These are phyloP conservation scores for Pseudogymnoascus sp. DNA, from an alignment of 2,329 filamentous ascomycete species.

Conservation along the genomic window DNA sequence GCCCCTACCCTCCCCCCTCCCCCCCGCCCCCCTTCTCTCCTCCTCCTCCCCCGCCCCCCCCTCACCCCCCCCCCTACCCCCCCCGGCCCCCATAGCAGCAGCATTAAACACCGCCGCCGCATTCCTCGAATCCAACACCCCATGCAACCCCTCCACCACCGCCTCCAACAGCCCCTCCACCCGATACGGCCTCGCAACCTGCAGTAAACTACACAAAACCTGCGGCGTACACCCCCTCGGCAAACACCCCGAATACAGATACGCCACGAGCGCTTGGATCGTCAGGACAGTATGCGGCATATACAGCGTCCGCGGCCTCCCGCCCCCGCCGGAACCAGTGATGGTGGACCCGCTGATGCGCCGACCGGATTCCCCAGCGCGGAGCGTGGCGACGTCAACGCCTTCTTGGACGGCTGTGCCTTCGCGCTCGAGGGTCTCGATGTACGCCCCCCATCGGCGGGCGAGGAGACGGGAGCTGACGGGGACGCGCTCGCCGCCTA, in stretches of 20 bases:
- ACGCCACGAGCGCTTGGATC: slow-evolving; percentile 82
- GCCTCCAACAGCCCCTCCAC: slow-evolving; percentile 88
- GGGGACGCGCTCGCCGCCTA: slow-evolving; percentile 83
- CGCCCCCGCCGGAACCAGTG: slow-evolving; percentile 27
- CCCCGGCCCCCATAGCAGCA: slow-evolving; percentile 89
- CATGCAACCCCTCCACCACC: slow-evolving; percentile 82
- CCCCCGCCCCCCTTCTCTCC: too few relatives aligned
- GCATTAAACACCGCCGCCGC: slow-evolving; percentile 97
- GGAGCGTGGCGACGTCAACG: slow-evolving; percentile 65
- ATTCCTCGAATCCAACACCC: slow-evolving; percentile 83
- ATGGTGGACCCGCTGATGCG: neutral
- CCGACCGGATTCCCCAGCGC: slow-evolving; percentile 25
- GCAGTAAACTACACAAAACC: slow-evolving; percentile 88
- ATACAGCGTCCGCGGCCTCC: slow-evolving; percentile 77
- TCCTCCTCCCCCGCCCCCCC: too few relatives aligned
- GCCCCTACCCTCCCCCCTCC: too few relatives aligned
- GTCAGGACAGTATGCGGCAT: slow-evolving; percentile 88
- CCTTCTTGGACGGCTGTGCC: slow-evolving; percentile 64
- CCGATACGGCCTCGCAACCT: slow-evolving; percentile 87
- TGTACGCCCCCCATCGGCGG: slow-evolving; percentile 89
- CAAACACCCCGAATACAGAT: slow-evolving; percentile 84
- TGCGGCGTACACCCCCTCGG: slow-evolving; percentile 83
- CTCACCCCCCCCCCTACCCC: too few relatives aligned
- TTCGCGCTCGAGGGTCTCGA: slow-evolving; percentile 83
- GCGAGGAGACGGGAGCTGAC: slow-evolving; percentile 87